Percentiles rank a stretch among this genome's conserved stretches.
Evolutionary conservation across 2,329 filamentous ascomycete species (phyloP).

Genomic region (Canariomyces notabilis): DNA sequence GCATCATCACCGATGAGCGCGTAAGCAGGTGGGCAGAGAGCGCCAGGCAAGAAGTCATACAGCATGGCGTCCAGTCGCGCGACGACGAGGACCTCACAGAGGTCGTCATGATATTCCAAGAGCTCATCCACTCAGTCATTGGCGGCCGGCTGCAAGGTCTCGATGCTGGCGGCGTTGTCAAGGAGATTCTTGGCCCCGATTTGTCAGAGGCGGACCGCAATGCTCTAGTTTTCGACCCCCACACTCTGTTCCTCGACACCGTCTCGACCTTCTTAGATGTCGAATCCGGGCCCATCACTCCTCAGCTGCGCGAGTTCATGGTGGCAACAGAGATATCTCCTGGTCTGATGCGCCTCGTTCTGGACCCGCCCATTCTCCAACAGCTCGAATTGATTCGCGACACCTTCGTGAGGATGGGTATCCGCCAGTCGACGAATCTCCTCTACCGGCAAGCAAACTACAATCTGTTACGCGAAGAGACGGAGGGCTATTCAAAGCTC

Average conservation of each 20-base stretch:
- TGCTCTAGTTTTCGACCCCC: slow-evolving; percentile 52
- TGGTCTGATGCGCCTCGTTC: slow-evolving; percentile 67
- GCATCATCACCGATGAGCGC: slow-evolving; percentile 66
- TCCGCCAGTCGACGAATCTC: slow-evolving; percentile 86
- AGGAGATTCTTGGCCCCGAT: slow-evolving; percentile 63
- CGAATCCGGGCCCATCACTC: slow-evolving; percentile 49
- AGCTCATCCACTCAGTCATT: slow-evolving; percentile 72
- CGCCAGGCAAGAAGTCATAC: slow-evolving; percentile 63
- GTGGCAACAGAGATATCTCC: slow-evolving; percentile 67
- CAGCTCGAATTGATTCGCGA: slow-evolving; percentile 74
- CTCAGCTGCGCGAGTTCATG: slow-evolving; percentile 61
- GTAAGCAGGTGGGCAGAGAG: slow-evolving; percentile 62
- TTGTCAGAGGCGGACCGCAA: slow-evolving; percentile 46
- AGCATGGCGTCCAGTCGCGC: slow-evolving; percentile 59
- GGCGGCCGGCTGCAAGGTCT: slow-evolving; percentile 61
- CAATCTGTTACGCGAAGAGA: slow-evolving; percentile 90
- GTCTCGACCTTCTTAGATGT: slow-evolving; percentile 73
- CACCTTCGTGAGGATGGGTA: slow-evolving; percentile 77
- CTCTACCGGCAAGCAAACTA: slow-evolving; percentile 96
- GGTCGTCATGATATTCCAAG: slow-evolving; percentile 73
- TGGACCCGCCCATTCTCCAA: slow-evolving; percentile 75
- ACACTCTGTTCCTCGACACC: slow-evolving; percentile 74
- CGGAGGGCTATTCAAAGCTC: slow-evolving; percentile 93
- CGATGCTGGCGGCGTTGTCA: slow-evolving; percentile 68
- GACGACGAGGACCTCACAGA: slow-evolving; percentile 63